These are phyloP conservation scores for Macaranga tanarius DNA, from an alignment of 441 rosid species.

Conservation along the genomic window DNA sequence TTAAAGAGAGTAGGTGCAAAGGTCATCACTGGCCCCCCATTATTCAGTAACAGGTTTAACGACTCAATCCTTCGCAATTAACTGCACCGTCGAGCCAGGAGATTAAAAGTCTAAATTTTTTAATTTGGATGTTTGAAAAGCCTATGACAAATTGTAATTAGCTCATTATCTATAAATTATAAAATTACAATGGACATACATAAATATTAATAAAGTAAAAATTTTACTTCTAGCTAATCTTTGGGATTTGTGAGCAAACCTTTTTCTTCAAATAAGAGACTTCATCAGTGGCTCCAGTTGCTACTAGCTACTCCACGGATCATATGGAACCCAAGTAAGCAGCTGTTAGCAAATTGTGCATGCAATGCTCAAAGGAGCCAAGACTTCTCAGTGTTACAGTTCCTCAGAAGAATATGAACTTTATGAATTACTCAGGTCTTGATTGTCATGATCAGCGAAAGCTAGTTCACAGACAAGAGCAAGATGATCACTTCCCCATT, in stretches of 20 bases:
- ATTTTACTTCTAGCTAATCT: background rate
- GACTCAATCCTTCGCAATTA: background rate
- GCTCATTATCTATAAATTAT: background rate
- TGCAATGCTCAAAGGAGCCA: background rate
- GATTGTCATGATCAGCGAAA: constrained; percentile 39
- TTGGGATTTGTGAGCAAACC: background rate
- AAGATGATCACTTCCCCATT: constrained; percentile 97
- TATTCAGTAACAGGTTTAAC: background rate
- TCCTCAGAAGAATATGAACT: background rate
- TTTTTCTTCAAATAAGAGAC: background rate
- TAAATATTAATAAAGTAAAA: background rate
- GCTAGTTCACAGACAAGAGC: constrained; percentile 90
- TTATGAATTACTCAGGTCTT: constrained; percentile 13
- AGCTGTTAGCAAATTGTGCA: background rate
- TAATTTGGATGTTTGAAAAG: background rate
- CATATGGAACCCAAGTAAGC: background rate
- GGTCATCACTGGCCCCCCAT: background rate
- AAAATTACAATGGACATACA: background rate
- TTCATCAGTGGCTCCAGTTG: background rate
- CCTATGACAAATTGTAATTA: background rate
- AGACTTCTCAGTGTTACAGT: background rate
- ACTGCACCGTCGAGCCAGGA: background rate
- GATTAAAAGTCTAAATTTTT: background rate
- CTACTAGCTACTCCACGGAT: background rate
- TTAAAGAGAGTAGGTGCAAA: background rate